A percentile compares a stretch with the other conserved stretches of the same genome.
Evolutionary conservation across 768 basidiomycete species (phyloP).

Genomic region (Tremella mesenterica): DNA sequence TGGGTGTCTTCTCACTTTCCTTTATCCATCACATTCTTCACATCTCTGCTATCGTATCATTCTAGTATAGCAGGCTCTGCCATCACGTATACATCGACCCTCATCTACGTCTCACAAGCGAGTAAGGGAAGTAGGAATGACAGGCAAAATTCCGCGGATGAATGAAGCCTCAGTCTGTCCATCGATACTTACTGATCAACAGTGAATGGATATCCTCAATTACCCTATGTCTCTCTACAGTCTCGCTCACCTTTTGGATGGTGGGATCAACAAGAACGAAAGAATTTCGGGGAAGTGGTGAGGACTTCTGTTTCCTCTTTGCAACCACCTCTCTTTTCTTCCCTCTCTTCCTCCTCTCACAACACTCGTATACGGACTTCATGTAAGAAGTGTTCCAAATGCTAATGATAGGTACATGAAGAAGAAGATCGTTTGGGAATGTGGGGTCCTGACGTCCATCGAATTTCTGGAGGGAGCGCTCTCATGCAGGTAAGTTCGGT

Average conservation of each 20-base stretch:
- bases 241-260: constrained; percentile 41
- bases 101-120: too few relatives aligned
- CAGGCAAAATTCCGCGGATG: too few relatives aligned
- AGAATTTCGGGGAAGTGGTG: constrained; percentile 46
- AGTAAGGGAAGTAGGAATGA: too few relatives aligned
- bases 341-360: neutral
- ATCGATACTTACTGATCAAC: neutral
- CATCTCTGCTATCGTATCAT: neutral
- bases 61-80: too few relatives aligned
- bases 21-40: neutral
- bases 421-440: constrained; percentile 46
- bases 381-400: neutral
- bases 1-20: constrained; percentile 14
- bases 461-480: constrained; percentile 38
- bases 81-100: too few relatives aligned
- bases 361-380: neutral
- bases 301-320: constrained; percentile 8
- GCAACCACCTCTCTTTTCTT: neutral
- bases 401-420: constrained; percentile 43
- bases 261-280: constrained; percentile 47
- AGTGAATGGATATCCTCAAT: constrained; percentile 46
- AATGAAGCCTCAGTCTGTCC: too few relatives aligned
- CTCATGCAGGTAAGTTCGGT: constrained; percentile 31
- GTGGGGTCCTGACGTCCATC: constrained; percentile 47
- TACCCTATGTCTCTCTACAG: constrained; percentile 42